phyloP scores from a whole-genome alignment of 257 asterid genomes.

The Jaltomata sinuosa region DNA sequence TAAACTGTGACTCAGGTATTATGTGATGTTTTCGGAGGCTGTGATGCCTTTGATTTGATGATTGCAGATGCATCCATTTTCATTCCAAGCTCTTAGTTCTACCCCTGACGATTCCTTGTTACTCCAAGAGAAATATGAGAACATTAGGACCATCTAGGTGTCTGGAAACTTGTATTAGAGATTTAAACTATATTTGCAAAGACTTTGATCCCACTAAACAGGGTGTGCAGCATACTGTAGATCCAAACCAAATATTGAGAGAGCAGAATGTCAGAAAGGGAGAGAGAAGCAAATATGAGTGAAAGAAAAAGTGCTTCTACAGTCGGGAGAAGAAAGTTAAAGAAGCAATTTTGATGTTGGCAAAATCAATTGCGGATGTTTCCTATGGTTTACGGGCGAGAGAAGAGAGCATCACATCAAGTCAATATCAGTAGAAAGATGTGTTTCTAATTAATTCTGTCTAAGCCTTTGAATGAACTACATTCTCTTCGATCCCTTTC shows the following conservation, averaged over 20 bases:
- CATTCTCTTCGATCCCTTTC: neutral
- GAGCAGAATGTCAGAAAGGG: neutral
- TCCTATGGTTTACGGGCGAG: neutral
- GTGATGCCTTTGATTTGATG: neutral
- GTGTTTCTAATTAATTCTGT: neutral
- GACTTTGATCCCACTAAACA: neutral
- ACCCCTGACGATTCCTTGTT: neutral
- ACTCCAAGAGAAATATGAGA: neutral
- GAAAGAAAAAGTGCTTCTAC: neutral
- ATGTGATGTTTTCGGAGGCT: neutral
- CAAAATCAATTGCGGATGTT: neutral
- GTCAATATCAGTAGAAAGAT: rapidly evolving
- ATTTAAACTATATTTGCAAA: neutral
- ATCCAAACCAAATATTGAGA: neutral
- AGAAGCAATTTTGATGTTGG: neutral
- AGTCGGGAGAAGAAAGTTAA: neutral
- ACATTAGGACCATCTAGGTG: neutral
- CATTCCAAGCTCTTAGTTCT: neutral
- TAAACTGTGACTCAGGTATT: slow-evolving; percentile 98
- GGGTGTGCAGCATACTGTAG: neutral
- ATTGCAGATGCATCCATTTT: neutral
- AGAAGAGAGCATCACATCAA: neutral
- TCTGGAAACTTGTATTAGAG: neutral
- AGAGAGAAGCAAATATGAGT: neutral
- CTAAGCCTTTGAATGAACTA: neutral